Evolutionary conservation across 331 rosid species (phyloP), one percentile per base, ranked within the genome.

Genomic region (Stylosanthes scabra): DNA sequence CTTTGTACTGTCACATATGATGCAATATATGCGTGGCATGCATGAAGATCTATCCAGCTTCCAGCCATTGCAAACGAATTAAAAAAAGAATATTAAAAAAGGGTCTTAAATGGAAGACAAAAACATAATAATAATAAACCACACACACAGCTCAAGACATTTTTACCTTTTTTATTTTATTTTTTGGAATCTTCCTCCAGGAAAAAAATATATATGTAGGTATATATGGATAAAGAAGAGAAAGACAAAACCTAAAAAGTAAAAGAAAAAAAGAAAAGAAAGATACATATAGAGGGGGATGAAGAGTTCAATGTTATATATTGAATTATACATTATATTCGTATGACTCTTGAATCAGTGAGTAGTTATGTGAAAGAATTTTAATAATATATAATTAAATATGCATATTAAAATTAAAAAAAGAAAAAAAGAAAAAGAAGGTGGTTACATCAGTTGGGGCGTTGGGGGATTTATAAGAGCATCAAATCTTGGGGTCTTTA

Each of bases 231-330:
- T 52, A 49, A 68, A 57, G 59, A 44, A 40, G 66, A 39, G 28
- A 72, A 44, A 50, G 75, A 73, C 66, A 67, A 20, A 31, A 8
- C 74, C 74, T 66, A 70, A 59, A 79, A 72, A 66, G 83, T 52
- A 49, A 57, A 61, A 74, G 1, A 45, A 41, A 25, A 42, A 65
- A 42, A 65, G 14, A 45, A 9, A 9, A 16, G 34, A 71, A n/a
- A 57, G 14, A 9, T 15, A 16, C 1, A 40, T 40, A 62, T 7
- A 37, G n/a, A 2, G 16, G 44, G 29, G 20, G 7, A 40, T 34
- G 67, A 59, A 64, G 60, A 59, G 10, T 51, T 59, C 29, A 20
- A 20, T 20, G 6, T 34, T 34, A 34, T 34, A 34, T 34, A 6
- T 34, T 34, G 39, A 34, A 34, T 34, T 34, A 34, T 34, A 34